These are phyloP conservation scores for Berberis vulgaris DNA, from an alignment of 164 flowering plant species.

Conservation along the genomic window DNA sequence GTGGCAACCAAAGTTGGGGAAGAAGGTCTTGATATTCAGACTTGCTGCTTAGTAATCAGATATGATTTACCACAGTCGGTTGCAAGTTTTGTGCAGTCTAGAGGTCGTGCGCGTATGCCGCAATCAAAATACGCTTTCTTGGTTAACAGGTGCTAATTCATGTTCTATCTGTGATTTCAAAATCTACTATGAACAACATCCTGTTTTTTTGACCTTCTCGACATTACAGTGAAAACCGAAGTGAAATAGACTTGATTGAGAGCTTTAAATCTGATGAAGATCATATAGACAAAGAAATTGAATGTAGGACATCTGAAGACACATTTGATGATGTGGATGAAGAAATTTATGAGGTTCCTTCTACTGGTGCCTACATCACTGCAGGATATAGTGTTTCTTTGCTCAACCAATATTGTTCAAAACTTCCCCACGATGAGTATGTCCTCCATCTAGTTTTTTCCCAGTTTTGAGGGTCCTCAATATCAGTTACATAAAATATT, in stretches of 20 bases:
- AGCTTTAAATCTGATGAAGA: constrained; percentile 47
- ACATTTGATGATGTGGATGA: constrained; percentile 33
- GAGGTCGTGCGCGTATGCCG: constrained; percentile 98
- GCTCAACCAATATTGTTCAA: constrained; percentile 80
- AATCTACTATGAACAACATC: neutral
- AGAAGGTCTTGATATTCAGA: constrained; percentile 98
- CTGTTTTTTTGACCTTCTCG: neutral
- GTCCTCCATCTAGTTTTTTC: constrained; percentile 11
- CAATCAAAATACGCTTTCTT: constrained; percentile 89
- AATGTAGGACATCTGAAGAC: constrained; percentile 43
- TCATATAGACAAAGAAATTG: constrained; percentile 67
- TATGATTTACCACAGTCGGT: constrained; percentile 95
- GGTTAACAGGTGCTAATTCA: constrained; percentile 62
- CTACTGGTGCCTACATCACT: constrained; percentile 75
- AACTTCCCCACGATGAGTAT: constrained; percentile 89
- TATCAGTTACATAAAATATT: neutral
- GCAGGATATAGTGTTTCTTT: constrained; percentile 58
- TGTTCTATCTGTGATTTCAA: neutral
- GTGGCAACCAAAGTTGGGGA: constrained; percentile 98
- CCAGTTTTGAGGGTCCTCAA: neutral
- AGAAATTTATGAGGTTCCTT: constrained; percentile 46
- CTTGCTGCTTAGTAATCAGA: constrained; percentile 91
- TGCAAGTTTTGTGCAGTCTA: constrained; percentile 88
- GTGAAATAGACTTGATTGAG: constrained; percentile 49
- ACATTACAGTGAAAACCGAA: constrained; percentile 50